Percentiles rank a stretch among this genome's conserved stretches.
These are phyloP conservation scores for Pseudonitzschia multiseries DNA, from an alignment of 108 stramenopile genomes.

Conservation along the genomic window DNA sequence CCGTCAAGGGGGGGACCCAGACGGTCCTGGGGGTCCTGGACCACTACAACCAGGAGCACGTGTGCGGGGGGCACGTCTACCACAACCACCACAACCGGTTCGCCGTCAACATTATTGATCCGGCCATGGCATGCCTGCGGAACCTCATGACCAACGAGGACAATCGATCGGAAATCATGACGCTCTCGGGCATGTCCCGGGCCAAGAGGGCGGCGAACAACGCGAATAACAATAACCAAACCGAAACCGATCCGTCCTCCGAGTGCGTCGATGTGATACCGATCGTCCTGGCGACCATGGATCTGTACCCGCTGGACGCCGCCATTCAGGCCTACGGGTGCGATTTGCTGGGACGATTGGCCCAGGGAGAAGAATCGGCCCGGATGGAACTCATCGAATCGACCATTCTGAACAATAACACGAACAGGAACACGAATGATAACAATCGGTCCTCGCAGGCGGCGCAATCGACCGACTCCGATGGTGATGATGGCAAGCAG, in stretches of 20 bases:
- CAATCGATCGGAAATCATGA: conserved; percentile 8
- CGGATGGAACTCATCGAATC: conserved; percentile 1
- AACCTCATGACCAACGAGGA: conserved; percentile 18
- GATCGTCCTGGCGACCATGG: conserved; percentile 24
- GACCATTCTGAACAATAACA: not conserved
- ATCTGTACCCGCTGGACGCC: conserved; percentile 16
- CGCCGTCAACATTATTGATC: conserved; percentile 16
- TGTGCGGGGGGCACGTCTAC: not conserved
- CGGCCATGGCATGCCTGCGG: conserved; percentile 24
- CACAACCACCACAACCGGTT: not conserved
- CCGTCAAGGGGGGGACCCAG: conserved; percentile 13
- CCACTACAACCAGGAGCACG: conserved; percentile 12
- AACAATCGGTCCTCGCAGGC: not conserved
- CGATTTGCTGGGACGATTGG: conserved; percentile 33
- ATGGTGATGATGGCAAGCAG: not conserved
- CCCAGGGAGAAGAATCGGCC: conserved; percentile 11
- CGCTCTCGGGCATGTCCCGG: not conserved
- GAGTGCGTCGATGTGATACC: conserved; percentile 5
- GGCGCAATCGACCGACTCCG: not conserved
- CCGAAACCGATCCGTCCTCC: not conserved
- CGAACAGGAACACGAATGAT: not conserved
- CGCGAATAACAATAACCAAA: not conserved
- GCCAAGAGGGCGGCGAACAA: not conserved
- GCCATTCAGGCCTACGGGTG: conserved; percentile 44
- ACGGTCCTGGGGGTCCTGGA: not conserved